Conservation (phyloP, 768 basidiomycete species). For the Suillus placidus region DNA sequence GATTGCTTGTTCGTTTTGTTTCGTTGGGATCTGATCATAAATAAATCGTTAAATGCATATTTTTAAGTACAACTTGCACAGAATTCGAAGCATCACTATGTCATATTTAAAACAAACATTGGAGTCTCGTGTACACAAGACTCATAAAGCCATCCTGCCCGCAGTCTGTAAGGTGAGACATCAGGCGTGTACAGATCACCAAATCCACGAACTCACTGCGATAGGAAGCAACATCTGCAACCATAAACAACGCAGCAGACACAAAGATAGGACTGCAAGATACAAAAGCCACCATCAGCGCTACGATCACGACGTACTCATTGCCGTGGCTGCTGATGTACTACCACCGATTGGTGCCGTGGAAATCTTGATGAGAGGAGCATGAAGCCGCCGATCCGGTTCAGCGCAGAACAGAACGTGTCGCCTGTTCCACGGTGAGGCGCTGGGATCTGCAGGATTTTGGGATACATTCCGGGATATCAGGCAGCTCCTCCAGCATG, state of each 20-base stretch:
- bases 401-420: conserved; percentile 50
- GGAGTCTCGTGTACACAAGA: not conserved
- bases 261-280: conserved; percentile 46
- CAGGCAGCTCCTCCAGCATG: not conserved
- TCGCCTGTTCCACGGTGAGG: conserved; percentile 59
- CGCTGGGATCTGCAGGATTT: conserved; percentile 43
- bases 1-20: not conserved
- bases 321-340: conserved; percentile 35
- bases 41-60: conserved; percentile 11
- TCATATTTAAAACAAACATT: not conserved
- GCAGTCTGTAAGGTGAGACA: conserved; percentile 23
- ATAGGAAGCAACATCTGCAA: conserved; percentile 51
- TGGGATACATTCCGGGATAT: not conserved
- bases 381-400: conserved; percentile 50
- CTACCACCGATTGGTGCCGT: conserved; percentile 39
- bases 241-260: conserved; percentile 47
- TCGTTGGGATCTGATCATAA: conserved; percentile 5
- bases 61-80: not conserved
- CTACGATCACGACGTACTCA: conserved; percentile 29
- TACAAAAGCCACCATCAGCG: not conserved
- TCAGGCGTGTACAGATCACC: not conserved
- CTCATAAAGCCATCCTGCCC: conserved; percentile 18
- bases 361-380: conserved; percentile 51
- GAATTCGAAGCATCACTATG: not conserved
- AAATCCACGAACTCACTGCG: conserved; percentile 36